These are phyloP conservation scores for Colletotrichum sp. DNA, from an alignment of 2,329 filamentous ascomycete species.

Conservation along the genomic window DNA sequence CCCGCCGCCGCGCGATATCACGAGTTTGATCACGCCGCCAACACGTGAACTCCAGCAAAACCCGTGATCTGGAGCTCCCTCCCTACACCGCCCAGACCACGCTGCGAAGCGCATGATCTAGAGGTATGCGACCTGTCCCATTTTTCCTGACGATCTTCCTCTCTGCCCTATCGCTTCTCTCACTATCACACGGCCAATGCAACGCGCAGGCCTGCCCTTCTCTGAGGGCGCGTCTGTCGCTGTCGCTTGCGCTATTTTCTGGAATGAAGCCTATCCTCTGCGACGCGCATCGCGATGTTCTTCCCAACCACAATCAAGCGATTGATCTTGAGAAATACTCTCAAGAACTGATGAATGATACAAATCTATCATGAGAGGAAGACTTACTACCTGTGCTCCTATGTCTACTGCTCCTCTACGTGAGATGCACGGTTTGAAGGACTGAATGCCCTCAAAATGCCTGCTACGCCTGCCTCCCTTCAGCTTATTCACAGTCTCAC, in stretches of 20 bases:
- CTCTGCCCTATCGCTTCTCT: not conserved
- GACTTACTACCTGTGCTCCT: not conserved
- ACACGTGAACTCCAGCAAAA: conserved; percentile 29
- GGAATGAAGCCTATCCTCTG: not conserved
- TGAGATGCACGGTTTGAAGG: not conserved
- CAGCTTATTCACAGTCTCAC: not conserved
- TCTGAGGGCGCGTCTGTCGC: not conserved
- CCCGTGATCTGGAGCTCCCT: conserved; percentile 44
- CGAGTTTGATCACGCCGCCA: conserved; percentile 51
- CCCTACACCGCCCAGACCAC: conserved; percentile 15
- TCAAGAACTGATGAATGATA: not conserved
- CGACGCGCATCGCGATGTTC: not conserved
- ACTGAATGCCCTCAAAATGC: not conserved
- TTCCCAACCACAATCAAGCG: conserved; percentile 4
- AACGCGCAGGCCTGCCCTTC: not conserved
- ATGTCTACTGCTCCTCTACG: not conserved
- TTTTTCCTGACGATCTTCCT: conserved; percentile 14
- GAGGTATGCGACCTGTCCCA: conserved; percentile 39
- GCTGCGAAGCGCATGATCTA: conserved; percentile 48
- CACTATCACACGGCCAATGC: conserved; percentile 2
- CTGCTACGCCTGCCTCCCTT: not conserved
- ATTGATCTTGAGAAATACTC: not conserved
- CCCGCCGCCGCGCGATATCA: conserved; percentile 46
- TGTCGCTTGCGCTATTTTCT: conserved; percentile 3
- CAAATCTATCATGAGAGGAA: not conserved